phyloP scores from a whole-genome alignment of 176 grass and related monocot genomes.

The Musa beccarii region DNA sequence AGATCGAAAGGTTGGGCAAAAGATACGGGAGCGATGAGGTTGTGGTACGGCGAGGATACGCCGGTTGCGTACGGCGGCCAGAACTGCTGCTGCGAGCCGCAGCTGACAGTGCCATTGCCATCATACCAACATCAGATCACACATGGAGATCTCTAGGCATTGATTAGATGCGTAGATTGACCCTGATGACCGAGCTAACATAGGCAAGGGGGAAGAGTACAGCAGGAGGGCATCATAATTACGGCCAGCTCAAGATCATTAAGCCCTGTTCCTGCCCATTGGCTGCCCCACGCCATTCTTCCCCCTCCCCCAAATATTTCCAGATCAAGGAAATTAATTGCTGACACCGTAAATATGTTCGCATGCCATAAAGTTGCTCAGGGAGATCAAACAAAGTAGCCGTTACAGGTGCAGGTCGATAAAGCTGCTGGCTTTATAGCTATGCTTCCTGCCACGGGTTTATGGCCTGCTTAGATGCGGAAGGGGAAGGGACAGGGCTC shows the following conservation, averaged over 20 bases:
- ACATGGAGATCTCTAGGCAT: not conserved
- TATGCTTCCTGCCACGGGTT: not conserved
- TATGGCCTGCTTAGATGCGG: not conserved
- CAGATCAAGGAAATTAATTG: not conserved
- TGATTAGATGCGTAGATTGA: not conserved
- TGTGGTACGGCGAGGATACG: constrained; percentile 11
- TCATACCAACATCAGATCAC: not conserved
- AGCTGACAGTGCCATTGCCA: not conserved
- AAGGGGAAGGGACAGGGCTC: not conserved
- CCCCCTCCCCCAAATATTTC: not conserved
- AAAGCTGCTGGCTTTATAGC: not conserved
- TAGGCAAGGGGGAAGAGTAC: not conserved
- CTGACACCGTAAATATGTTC: not conserved
- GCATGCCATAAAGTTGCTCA: constrained; percentile 1
- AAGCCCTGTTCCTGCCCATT: not conserved
- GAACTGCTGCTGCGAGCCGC: not conserved
- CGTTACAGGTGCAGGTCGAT: constrained; percentile 15
- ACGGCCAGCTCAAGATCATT: not conserved
- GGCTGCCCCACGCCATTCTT: too few relatives aligned
- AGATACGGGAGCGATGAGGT: constrained; percentile 8
- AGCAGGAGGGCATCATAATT: not conserved
- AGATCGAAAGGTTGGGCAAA: constrained; percentile 9
- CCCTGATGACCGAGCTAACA: not conserved
- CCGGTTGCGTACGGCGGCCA: not conserved
- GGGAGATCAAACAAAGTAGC: constrained; percentile 3